Conservation (phyloP, 2,329 filamentous ascomycete genomes). For the Domatiomyces catenatus region DNA sequence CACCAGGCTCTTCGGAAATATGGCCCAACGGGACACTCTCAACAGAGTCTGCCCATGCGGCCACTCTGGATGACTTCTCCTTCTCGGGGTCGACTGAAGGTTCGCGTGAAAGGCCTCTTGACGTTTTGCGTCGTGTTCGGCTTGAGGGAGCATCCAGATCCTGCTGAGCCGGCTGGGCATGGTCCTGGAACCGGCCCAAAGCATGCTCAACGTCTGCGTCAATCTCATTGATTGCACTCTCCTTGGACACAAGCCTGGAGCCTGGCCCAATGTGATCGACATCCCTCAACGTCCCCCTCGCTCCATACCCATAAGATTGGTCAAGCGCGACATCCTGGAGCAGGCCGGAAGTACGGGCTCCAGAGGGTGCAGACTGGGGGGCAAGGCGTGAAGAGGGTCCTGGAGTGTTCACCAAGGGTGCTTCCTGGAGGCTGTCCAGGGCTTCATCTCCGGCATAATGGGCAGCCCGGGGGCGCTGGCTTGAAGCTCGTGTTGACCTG, state of each 20-base stretch:
- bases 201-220: constrained; percentile 21
- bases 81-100: constrained; percentile 9
- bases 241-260: constrained; percentile 18
- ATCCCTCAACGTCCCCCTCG: constrained; percentile 22
- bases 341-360: not conserved
- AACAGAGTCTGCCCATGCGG: constrained; percentile 12
- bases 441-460: constrained; percentile 1
- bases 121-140: constrained; percentile 16
- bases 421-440: not conserved
- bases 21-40: constrained; percentile 11
- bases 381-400: not conserved
- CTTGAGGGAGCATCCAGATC: constrained; percentile 9
- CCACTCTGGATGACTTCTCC: constrained; percentile 9
- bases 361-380: not conserved
- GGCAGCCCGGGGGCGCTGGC: constrained; percentile 7
- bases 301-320: constrained; percentile 28
- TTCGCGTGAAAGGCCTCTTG: constrained; percentile 13
- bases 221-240: constrained; percentile 16
- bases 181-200: constrained; percentile 11
- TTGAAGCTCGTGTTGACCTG: constrained; percentile 8
- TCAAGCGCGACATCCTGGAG: constrained; percentile 26
- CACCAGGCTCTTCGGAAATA: constrained; percentile 12
- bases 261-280: constrained; percentile 22
- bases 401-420: not conserved
- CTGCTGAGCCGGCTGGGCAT: constrained; percentile 9